A percentile compares a stretch with the other conserved stretches of the same genome.
Evolutionary conservation across 2,329 filamentous ascomycete genomes (phyloP).

Genomic region (Venturia nashicola): DNA sequence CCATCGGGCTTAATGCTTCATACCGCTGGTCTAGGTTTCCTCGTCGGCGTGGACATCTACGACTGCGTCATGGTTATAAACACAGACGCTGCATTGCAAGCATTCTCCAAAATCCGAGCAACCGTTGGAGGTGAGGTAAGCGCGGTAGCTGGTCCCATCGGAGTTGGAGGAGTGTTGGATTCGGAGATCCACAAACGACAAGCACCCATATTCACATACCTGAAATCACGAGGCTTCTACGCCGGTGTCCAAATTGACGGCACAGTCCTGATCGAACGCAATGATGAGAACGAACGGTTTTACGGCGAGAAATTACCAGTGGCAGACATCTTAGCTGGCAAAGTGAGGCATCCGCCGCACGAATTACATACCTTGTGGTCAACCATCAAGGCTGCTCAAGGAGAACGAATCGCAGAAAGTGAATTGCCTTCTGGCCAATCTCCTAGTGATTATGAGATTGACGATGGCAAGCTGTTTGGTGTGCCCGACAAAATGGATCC

Average conservation of each 20-base stretch:
- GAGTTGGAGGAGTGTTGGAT: conserved; percentile 60
- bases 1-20: conserved; percentile 86
- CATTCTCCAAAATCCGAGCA: conserved; percentile 66
- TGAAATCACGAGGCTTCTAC: conserved; percentile 83
- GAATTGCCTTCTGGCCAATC: conserved; percentile 58
- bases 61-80: conserved; percentile 93
- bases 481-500: conserved; percentile 70
- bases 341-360: conserved; percentile 42
- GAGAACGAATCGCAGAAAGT: conserved; percentile 61
- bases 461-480: conserved; percentile 51
- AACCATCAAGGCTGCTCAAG: conserved; percentile 80
- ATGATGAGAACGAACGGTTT: conserved; percentile 79
- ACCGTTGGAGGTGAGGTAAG: conserved; percentile 74
- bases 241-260: conserved; percentile 80
- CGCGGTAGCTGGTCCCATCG: conserved; percentile 64
- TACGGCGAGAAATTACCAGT: conserved; percentile 57
- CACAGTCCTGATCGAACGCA: conserved; percentile 72
- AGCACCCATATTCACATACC: conserved; percentile 68
- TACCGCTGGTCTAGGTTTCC: conserved; percentile 76
- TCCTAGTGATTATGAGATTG: conserved; percentile 60
- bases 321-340: conserved; percentile 50
- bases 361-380: conserved; percentile 55
- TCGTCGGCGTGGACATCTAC: conserved; percentile 88
- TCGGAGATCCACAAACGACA: conserved; percentile 47
- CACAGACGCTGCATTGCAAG: conserved; percentile 56